Conservation (phyloP, 2,329 filamentous ascomycete genomes). For the Cladosporium sp. region DNA sequence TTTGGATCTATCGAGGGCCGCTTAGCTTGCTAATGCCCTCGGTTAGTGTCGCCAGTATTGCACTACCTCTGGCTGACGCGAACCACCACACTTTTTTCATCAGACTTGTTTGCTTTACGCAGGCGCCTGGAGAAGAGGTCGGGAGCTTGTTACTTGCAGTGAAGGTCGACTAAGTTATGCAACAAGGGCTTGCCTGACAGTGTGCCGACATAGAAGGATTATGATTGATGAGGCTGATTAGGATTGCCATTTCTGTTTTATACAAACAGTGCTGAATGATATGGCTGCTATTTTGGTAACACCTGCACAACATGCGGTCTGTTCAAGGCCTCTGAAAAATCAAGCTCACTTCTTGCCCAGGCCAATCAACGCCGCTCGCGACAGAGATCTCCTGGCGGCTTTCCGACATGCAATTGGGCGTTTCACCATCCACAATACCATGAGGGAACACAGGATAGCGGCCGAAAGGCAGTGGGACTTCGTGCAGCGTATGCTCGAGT, state of each 20-base stretch:
- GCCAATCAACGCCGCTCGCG: no score
- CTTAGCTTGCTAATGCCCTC: constrained; percentile 16
- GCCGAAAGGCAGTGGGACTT: no score
- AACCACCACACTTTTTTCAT: constrained; percentile 13
- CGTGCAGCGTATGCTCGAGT: background rate
- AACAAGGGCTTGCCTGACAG: no score
- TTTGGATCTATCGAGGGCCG: constrained; percentile 14
- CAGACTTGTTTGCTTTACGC: constrained; percentile 4
- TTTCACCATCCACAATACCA: no score
- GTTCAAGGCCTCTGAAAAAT: background rate
- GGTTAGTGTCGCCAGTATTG: constrained; percentile 19
- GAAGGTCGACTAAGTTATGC: background rate
- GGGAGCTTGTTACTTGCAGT: no score
- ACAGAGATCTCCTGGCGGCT: no score
- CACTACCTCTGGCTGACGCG: constrained; percentile 17
- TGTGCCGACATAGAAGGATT: no score
- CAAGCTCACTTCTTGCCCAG: no score
- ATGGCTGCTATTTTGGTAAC: background rate
- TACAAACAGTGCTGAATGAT: background rate
- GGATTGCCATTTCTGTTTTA: no score
- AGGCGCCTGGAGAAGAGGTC: constrained; percentile 10
- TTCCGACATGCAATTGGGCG: no score
- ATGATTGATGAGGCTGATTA: no score
- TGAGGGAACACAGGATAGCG: no score
- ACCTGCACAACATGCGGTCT: background rate